Conservation (phyloP, 2,329 filamentous ascomycete genomes). For the Penicillium sp. region DNA sequence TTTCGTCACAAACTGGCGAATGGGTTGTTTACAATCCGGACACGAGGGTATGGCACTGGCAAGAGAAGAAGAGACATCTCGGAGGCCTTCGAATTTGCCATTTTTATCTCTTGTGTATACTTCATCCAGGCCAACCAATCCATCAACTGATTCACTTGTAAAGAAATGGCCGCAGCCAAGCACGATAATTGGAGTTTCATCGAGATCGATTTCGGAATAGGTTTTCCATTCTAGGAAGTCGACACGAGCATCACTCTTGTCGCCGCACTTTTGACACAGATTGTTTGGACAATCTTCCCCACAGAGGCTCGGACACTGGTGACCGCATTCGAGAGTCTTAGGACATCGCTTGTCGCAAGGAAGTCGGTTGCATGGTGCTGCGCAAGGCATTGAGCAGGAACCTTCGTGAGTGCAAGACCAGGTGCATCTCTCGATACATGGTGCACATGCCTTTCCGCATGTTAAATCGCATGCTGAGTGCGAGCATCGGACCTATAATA, state of each 20-base stretch:
- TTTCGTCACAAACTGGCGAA: constrained; percentile 16
- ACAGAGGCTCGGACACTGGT: constrained; percentile 10
- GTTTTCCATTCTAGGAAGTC: constrained; percentile 6
- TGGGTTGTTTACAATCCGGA: constrained; percentile 11
- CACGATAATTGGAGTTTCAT: constrained; percentile 11
- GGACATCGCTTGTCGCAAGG: constrained; percentile 10
- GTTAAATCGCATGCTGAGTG: constrained; percentile 6
- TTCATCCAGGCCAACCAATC: constrained; percentile 9
- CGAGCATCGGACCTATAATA: constrained; percentile 6
- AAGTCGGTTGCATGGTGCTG: constrained; percentile 10
- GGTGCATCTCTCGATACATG: constrained; percentile 11
- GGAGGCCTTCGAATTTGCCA: constrained; percentile 12
- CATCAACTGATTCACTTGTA: constrained; percentile 12
- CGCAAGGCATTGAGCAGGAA: constrained; percentile 15
- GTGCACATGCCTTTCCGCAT: constrained; percentile 8
- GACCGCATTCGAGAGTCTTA: constrained; percentile 2
- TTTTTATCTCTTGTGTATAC: constrained; percentile 10
- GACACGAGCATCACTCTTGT: constrained; percentile 13
- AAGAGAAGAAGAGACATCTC: constrained; percentile 9
- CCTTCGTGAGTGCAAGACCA: constrained; percentile 2
- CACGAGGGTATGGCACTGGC: constrained; percentile 4
- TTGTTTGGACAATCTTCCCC: constrained; percentile 10
- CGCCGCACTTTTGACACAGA: constrained; percentile 8
- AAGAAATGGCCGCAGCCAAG: constrained; percentile 16
- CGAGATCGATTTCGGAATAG: constrained; percentile 13